Evolutionary conservation across 2,329 filamentous ascomycete species (phyloP), one percentile per base, ranked within the genome.

Genomic region (Ilyonectria mors-panacis): DNA sequence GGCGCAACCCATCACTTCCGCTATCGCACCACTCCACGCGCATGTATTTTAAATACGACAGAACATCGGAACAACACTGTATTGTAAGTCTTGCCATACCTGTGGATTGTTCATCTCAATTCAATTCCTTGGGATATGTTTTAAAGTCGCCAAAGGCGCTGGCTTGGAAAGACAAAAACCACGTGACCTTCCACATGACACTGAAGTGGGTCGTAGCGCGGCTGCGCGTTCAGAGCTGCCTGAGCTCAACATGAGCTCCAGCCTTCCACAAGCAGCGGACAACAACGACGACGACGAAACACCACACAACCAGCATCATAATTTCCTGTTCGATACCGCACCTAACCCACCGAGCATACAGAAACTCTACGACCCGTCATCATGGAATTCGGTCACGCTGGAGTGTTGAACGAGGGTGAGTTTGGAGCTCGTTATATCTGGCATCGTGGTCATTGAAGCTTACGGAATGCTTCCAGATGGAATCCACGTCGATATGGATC

Each of bases 401-500:
- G 90, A 78, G 85, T 85, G 75, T 80, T 92, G 75, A 91, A 88
- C 75, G 89, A 91, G 85, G 90, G 90, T 91, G 81, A 73, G 78
- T 75, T 57, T 55, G 63, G 51, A 70, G 67, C 70, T 70, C 59
- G 69, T 70, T 67, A 73, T 73, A 67, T 55, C 59, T 67, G 60
- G 63, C 60, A 63, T 61, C 33, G 35, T 55, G 37, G 58, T 63
- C 44, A 65, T 60, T 59, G 72, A 68, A 73, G 71, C 75, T 77
- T 60, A 75, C 67, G 33, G 15, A 47, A 63, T 59, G 59, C 50
- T 44, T 62, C 54, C 78, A 98, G 96, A 99, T 95, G 96, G 96
- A 81, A 98, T 99, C 81, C 96, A 99, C 82, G 88, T 99, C 76
- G 96, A 99, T 81, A 99, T 99, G 96, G 94, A 98, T 79, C 92